Evolutionary conservation across 176 grass and related monocot genomes (phyloP).

Genomic region (Olyra latifolia): DNA sequence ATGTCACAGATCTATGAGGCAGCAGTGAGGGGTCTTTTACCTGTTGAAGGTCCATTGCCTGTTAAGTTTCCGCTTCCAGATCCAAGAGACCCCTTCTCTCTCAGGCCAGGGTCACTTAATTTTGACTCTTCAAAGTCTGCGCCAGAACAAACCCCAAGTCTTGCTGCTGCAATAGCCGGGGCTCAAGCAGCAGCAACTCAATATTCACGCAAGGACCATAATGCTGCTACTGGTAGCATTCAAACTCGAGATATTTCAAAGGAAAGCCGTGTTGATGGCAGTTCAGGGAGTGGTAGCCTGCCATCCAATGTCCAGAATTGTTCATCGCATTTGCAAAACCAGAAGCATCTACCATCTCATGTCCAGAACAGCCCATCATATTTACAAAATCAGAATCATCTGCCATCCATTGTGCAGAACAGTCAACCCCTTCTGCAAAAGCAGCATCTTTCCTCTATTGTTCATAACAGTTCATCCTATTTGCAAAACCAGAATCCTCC

Average conservation of each 20-base stretch:
- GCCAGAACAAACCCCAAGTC: constrained; percentile 41
- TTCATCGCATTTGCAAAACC: background rate
- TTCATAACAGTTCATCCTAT: background rate
- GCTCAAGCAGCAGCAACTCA: constrained; percentile 69
- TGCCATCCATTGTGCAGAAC: background rate
- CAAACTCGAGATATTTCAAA: background rate
- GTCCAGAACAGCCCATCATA: background rate
- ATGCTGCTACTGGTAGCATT: background rate
- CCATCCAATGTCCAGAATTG: background rate
- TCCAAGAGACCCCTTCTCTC: constrained; percentile 47
- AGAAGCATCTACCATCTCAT: constrained; percentile 14
- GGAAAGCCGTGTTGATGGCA: background rate
- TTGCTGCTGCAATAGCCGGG: constrained; percentile 64
- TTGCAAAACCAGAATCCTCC: background rate
- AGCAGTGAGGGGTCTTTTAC: constrained; percentile 65
- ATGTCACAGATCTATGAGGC: constrained; percentile 60
- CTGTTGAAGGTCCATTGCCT: constrained; percentile 63
- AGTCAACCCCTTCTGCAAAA: background rate
- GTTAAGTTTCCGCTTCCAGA: constrained; percentile 84
- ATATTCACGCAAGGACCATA: constrained; percentile 58
- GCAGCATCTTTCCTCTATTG: background rate
- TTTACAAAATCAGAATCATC: constrained; percentile 4
- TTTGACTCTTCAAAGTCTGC: constrained; percentile 27
- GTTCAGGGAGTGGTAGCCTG: constrained; percentile 1
- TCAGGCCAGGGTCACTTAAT: constrained; percentile 58